Percentiles rank a stretch among this genome's conserved stretches.
These are phyloP conservation scores for Penicillium brasilianum DNA, from an alignment of 2,329 filamentous ascomycete genomes.

Conservation along the genomic window DNA sequence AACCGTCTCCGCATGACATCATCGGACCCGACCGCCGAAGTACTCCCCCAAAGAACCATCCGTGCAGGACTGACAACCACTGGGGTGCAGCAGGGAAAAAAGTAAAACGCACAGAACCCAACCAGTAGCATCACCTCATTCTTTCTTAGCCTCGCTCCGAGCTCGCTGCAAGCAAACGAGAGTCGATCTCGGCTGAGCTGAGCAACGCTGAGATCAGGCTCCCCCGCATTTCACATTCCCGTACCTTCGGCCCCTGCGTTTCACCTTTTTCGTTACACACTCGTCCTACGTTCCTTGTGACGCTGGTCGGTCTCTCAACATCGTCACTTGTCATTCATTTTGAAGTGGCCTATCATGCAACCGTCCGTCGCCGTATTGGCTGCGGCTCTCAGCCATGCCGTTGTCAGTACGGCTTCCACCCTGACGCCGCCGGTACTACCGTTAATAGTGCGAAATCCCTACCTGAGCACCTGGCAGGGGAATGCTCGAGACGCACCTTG, in stretches of 20 bases:
- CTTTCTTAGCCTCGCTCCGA: not conserved
- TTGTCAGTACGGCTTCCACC: conserved; percentile 54
- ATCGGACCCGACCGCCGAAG: conserved; percentile 13
- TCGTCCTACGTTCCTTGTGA: conserved; percentile 10
- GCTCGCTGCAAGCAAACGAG: not conserved
- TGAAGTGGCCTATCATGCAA: conserved; percentile 35
- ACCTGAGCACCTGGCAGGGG: conserved; percentile 75
- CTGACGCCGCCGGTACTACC: conserved; percentile 70
- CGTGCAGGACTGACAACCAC: not conserved
- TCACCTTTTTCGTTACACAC: conserved; percentile 16
- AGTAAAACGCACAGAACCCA: not conserved
- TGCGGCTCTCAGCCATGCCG: conserved; percentile 47
- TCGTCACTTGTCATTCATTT: conserved; percentile 9
- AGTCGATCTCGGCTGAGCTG: conserved; percentile 16
- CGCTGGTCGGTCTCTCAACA: conserved; percentile 2
- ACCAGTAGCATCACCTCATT: not conserved
- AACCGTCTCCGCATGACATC: conserved; percentile 32
- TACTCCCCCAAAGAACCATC: not conserved
- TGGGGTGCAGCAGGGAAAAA: not conserved
- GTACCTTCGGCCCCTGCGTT: conserved; percentile 11
- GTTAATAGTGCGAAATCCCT: conserved; percentile 76
- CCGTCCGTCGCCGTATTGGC: conserved; percentile 39
- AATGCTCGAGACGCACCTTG: conserved; percentile 77
- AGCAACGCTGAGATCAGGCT: conserved; percentile 15
- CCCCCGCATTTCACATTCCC: conserved; percentile 24